Percentiles rank a stretch among this genome's conserved stretches.
Evolutionary conservation across 208 protist genomes (phyloP).

Genomic region (Leishmania guyanensis): DNA sequence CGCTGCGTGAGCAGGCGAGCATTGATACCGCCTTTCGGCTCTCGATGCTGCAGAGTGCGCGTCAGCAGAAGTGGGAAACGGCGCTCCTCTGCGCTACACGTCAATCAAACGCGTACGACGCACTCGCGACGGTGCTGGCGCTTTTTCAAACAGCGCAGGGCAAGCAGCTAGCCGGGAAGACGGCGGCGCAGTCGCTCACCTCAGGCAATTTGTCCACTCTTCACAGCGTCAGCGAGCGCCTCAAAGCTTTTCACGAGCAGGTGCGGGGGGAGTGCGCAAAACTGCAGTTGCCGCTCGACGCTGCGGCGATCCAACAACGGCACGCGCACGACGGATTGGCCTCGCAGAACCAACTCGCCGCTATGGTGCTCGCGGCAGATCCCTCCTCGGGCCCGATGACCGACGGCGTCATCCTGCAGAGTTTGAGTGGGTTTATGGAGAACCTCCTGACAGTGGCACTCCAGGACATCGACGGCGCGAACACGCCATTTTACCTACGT

Average conservation of each 20-base stretch:
- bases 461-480: slow-evolving; percentile 76
- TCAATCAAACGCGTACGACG: slow-evolving; percentile 79
- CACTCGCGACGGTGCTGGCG: slow-evolving; percentile 66
- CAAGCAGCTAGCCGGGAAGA: slow-evolving; percentile 40
- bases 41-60: slow-evolving; percentile 71
- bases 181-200: slow-evolving; percentile 40
- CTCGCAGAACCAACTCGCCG: slow-evolving; percentile 84
- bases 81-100: slow-evolving; percentile 72
- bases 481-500: slow-evolving; percentile 80
- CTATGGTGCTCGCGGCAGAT: slow-evolving; percentile 74
- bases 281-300: slow-evolving; percentile 77
- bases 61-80: slow-evolving; percentile 75
- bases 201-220: slow-evolving; percentile 43
- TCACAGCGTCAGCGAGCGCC: slow-evolving; percentile 52
- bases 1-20: slow-evolving; percentile 74
- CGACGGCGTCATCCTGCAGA: slow-evolving; percentile 57
- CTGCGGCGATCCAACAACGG: slow-evolving; percentile 68
- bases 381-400: slow-evolving; percentile 52
- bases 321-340: slow-evolving; percentile 83
- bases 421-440: slow-evolving; percentile 76
- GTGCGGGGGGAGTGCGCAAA: slow-evolving; percentile 57
- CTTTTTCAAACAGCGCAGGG: slow-evolving; percentile 72
- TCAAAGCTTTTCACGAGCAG: slow-evolving; percentile 74
- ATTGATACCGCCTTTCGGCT: slow-evolving; percentile 83
- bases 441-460: slow-evolving; percentile 70